These are phyloP conservation scores for Cladophialophora chaetospira DNA, from an alignment of 2,329 filamentous ascomycete species.

Conservation along the genomic window DNA sequence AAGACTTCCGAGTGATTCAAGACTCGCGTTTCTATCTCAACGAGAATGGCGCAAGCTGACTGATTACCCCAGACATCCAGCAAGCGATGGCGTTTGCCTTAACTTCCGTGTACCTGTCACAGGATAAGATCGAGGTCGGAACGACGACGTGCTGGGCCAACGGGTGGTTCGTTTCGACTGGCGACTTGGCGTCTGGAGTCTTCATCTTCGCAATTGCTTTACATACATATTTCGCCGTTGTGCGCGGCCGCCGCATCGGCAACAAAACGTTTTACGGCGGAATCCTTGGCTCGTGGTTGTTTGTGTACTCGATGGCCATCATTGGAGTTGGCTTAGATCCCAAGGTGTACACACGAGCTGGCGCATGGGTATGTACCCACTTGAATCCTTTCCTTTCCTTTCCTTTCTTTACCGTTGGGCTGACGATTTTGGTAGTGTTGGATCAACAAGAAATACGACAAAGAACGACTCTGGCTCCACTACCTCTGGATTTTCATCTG, in stretches of 20 bases:
- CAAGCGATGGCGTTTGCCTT: slow-evolving; percentile 55
- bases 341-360: slow-evolving; percentile 51
- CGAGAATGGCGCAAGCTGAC: too few relatives aligned
- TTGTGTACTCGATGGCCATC: slow-evolving; percentile 49
- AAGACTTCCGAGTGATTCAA: too few relatives aligned
- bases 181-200: slow-evolving; percentile 55
- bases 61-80: too few relatives aligned
- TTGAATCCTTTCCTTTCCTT: neutral
- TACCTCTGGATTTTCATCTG: slow-evolving; percentile 58
- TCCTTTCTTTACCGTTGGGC: neutral
- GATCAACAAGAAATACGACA: slow-evolving; percentile 48
- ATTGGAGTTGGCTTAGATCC: slow-evolving; percentile 49
- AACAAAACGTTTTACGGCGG: slow-evolving; percentile 48
- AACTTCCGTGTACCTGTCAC: slow-evolving; percentile 50
- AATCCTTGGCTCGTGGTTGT: slow-evolving; percentile 50
- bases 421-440: slow-evolving; percentile 48
- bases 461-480: slow-evolving; percentile 53
- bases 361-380: slow-evolving; percentile 51
- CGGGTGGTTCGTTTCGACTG: slow-evolving; percentile 55
- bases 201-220: slow-evolving; percentile 58
- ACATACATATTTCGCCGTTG: slow-evolving; percentile 55
- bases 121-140: slow-evolving; percentile 48
- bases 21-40: too few relatives aligned
- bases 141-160: slow-evolving; percentile 53
- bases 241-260: slow-evolving; percentile 50